Evolutionary conservation across 2,329 filamentous ascomycete species (phyloP), one percentile per base, ranked within the genome.

Genomic region (Zymoseptoria passerinii): DNA sequence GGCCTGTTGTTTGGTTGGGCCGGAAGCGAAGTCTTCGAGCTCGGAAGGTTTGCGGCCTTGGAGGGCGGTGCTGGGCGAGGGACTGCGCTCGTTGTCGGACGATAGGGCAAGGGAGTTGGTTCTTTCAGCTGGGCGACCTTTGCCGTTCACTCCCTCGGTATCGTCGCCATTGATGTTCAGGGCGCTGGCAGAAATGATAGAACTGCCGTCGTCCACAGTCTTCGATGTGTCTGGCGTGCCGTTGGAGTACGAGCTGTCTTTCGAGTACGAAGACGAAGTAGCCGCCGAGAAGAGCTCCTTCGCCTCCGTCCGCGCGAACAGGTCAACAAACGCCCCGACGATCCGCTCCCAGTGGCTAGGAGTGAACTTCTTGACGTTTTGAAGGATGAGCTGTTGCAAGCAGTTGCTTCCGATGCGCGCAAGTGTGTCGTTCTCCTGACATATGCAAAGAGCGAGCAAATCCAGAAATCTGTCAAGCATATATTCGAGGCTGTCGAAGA

Each of bases 391-490:
- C 71, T 97, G 92, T 72, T 99, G 94, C 55, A 99, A 76, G 71
- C 95, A 99, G 71, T 99, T 99, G 77, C 92, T 97, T 55, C 94
- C 94, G 67, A 99, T 99, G 23, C 95, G 84, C 2, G 94, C 95
- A 64, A 99, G 92, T 0, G 95, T 99, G 70, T 99, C 94, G 68
- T 99, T 99, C 72, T 99, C 94, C 73, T 99, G 94, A 72, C 92
- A 97, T 63, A 99, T 99, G 71, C 94, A 99, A 9, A 99, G 82
- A 3, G 90, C 92, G 9, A 99, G 78, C 19, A 99, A 83, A 73
- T 97, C 92, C 44, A 99, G 77, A 73, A 99, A 97, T n/a, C 94
- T 83, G 73, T 96, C 91, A 18, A 99, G 82, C 94, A 99, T 99
- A 71, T 96, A 95, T 75, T 97, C 91, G 8, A 99, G 78, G 0